Conservation (phyloP, 441 rosid species). For the Brassica hybrid region DNA sequence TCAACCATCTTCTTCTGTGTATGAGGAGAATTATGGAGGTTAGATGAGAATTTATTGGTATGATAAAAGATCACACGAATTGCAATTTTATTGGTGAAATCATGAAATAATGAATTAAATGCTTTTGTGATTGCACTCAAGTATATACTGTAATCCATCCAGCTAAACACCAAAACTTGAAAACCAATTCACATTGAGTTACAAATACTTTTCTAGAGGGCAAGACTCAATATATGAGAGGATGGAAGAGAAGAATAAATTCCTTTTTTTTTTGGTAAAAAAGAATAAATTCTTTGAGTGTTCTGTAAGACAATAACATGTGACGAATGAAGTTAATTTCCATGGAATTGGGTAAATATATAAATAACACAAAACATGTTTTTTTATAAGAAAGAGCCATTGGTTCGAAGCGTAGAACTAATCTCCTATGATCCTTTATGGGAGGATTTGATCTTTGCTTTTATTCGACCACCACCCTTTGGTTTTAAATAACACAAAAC, state of each 20-base stretch:
- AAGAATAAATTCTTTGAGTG: constrained; percentile 8
- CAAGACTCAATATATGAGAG: background rate
- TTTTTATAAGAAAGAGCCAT: constrained; percentile 24
- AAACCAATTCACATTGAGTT: background rate
- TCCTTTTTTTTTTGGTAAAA: too few species aligned
- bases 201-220: background rate
- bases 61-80: too few species aligned
- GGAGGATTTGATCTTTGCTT: constrained; percentile 19
- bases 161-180: background rate
- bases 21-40: too few species aligned
- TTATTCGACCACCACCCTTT: constrained; percentile 9
- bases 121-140: too few species aligned
- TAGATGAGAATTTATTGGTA: too few species aligned
- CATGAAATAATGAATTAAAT: too few species aligned
- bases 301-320: constrained; percentile 11
- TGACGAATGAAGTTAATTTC: background rate
- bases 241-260: background rate
- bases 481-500: constrained; percentile 32
- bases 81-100: too few species aligned
- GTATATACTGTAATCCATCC: too few species aligned
- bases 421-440: constrained; percentile 12
- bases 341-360: background rate
- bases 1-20: background rate
- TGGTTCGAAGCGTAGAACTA: constrained; percentile 20
- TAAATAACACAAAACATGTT: constrained; percentile 31